Base-by-base conservation (phyloP, 2,329 filamentous ascomycete species). In the Talaromyces sp. region DNA sequence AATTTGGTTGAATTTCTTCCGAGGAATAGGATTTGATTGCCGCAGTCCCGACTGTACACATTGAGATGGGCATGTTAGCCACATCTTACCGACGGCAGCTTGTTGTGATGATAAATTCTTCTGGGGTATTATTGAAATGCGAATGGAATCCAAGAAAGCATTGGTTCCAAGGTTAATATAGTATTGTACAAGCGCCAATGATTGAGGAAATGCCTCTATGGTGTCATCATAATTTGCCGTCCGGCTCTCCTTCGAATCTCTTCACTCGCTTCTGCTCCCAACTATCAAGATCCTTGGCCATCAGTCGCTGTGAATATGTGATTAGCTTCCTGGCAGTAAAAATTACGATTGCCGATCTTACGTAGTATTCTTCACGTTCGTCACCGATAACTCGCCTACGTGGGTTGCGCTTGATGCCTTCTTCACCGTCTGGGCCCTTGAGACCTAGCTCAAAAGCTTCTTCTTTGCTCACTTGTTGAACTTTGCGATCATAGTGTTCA, bases 221-320 rank as follows among this genome's bases (percentile, higher is more conserved):
- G 10, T 10, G 16, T 39, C 16, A 46, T 80, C 73, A 88, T 61
- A 96, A 71, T 46, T 90, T 83, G 30, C 93, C 93, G 71, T 99
- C 93, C 55, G 85, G 88, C 74, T 99, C 95, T 61, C 94, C 94
- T 17, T 90, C 86, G 55, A 97, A 81, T 69, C 94, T 82, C 77
- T 96, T 86, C 10, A 97, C 91, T 48, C 95, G 86, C 75, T 94
- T 95, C 76, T 97, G 94, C 72, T 97, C 93, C 94, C 94, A 99
- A 68, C 91, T 84, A 67, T 99, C 93, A 56, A 97, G 77, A 69
- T 97, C 94, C 73, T 95, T 96, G 29, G 90, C 89, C 63, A 90
- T 89, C 35, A 90, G 79, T 75, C 86, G 85, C 89, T 94, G 72
- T 33, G 22, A 39, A 9, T 20, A 2, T 10, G 37, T 53, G 46